Percentiles rank a stretch among this genome's conserved stretches.
Evolutionary conservation across 345 rosid species (phyloP).

Genomic region (Anastatica hierochuntica): DNA sequence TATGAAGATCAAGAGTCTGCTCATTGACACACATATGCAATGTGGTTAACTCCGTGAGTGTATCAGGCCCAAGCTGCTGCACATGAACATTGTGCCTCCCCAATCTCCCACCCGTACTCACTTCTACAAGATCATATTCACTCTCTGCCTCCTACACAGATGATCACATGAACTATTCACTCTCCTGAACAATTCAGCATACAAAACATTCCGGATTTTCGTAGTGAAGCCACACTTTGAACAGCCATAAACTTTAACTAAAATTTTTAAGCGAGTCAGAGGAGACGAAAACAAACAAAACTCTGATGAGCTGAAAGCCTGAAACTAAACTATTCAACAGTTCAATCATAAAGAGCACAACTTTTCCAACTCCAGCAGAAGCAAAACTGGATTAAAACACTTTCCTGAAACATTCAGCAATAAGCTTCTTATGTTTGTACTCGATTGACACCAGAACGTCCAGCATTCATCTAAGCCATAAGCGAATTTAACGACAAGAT

Average conservation of each 20-base stretch:
- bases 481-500: too few species aligned
- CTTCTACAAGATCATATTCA: constrained; percentile 71
- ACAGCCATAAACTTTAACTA: too few species aligned
- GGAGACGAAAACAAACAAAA: neutral
- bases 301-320: too few species aligned
- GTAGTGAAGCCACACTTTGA: too few species aligned
- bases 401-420: too few species aligned
- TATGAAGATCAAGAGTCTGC: constrained; percentile 87
- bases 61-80: constrained; percentile 81
- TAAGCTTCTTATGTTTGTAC: neutral
- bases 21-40: constrained; percentile 61
- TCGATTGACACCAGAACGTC: neutral
- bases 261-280: neutral
- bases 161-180: neutral
- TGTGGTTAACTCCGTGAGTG: constrained; percentile 67
- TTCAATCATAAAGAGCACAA: constrained; percentile 2
- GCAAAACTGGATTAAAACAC: neutral
- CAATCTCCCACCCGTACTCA: constrained; percentile 83
- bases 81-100: constrained; percentile 91
- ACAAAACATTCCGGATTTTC: neutral
- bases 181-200: neutral
- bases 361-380: neutral
- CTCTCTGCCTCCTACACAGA: constrained; percentile 59
- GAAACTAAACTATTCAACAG: neutral
- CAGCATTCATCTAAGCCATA: neutral